Base-by-base conservation (phyloP, 2,329 filamentous ascomycete species). In the Arthrobotrys musiformis region DNA sequence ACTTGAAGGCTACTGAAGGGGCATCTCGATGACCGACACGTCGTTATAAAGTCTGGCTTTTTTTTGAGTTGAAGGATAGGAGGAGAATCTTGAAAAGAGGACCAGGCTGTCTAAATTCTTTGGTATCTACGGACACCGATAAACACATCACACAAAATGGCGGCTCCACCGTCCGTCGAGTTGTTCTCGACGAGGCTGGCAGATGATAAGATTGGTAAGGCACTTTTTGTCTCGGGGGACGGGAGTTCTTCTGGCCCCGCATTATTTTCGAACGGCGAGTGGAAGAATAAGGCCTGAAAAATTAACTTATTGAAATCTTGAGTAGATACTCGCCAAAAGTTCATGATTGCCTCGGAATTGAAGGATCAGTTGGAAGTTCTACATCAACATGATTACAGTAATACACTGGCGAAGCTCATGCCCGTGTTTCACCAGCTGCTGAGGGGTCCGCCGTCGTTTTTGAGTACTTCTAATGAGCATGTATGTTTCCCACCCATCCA, bases 301-400 rank as follows among this genome's bases (percentile, higher is more conserved):
- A 33, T 2, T 50, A 15, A 22, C 24, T 66, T 62, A 22, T 48
- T 40, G 37, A 24, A 54, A 19, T 40, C n/a, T 48, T 50, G 37
- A 28, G 46, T 80, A 97, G 95, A 98, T 85, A 85, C 91, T 73
- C 93, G 92, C 85, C 85, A 90, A 73, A 96, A 94, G 85, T 88
- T 92, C 78, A 92, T 93, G 81, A 90, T 93, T 79, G 93, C 94
- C 78, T 90, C 91, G 63, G 91, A 94, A 79, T 87, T 99, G 81
- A 93, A 95, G 83, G 96, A 99, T 85, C 93, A 89, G 81, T 90
- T 98, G 80, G 96, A 99, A 79, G 88, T 93, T 82, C 97, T 95
- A 67, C 89, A 89, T 81, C 90, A 92, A 64, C 87, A 88, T 68
- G 90, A 90, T 81, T 99, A 98, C 83, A 85, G 89, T 28, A 87